Evolutionary conservation across 73 alveolate genomes (phyloP).

Genomic region (Uronychia setigera): DNA sequence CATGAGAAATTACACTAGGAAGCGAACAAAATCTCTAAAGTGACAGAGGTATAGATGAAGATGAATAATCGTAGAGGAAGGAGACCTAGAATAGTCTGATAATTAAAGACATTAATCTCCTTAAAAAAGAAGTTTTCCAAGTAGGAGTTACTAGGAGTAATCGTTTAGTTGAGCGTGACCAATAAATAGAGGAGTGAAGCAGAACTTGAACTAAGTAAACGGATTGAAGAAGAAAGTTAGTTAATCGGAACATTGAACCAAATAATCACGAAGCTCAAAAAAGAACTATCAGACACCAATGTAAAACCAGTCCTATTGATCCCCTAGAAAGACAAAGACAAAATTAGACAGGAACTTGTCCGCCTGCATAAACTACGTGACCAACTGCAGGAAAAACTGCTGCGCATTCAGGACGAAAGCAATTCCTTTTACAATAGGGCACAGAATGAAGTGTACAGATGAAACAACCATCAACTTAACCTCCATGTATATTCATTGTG

Average conservation of each 20-base stretch:
- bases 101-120: background rate
- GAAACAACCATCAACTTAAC: no score
- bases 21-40: background rate
- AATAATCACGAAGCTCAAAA: no score
- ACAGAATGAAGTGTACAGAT: no score
- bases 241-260: background rate
- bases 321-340: no score
- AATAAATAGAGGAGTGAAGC: background rate
- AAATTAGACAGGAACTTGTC: no score
- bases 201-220: background rate
- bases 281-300: no score
- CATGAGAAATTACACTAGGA: background rate
- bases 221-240: background rate
- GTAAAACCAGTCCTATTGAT: no score
- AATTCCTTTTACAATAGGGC: no score
- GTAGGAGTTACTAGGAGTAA: background rate
- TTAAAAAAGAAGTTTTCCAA: background rate
- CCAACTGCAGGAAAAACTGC: no score
- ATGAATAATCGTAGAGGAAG: background rate
- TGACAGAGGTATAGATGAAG: background rate
- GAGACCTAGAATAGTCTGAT: background rate
- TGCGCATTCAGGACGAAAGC: no score
- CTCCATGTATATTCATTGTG: no score
- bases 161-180: background rate
- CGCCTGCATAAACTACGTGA: no score